Conservation (phyloP, 2,329 filamentous ascomycete genomes). For the Colletotrichum lini region DNA sequence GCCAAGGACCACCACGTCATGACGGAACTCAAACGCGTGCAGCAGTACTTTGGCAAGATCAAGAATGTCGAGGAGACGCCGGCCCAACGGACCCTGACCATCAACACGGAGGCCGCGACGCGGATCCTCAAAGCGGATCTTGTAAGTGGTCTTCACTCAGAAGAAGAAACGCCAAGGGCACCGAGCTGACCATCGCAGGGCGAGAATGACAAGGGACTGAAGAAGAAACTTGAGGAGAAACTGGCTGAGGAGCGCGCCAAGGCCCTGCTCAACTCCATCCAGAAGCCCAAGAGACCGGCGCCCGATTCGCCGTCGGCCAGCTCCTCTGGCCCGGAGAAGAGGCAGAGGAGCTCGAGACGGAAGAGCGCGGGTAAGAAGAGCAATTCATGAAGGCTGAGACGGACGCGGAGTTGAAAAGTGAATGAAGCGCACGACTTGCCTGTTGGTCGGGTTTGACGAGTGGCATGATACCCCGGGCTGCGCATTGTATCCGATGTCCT, state of each 20-base stretch:
- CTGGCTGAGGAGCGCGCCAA: conserved; percentile 70
- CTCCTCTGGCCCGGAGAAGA: conserved; percentile 49
- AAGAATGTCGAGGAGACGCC: conserved; percentile 79
- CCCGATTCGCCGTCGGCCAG: conserved; percentile 49
- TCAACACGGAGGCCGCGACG: conserved; percentile 83
- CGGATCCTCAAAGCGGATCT: conserved; percentile 88
- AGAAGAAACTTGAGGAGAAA: conserved; percentile 67
- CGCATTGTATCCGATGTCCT: background rate
- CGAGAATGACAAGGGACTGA: conserved; percentile 65
- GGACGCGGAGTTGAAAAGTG: background rate
- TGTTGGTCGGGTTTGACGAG: background rate
- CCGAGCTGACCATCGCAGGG: conserved; percentile 49
- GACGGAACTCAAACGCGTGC: conserved; percentile 86
- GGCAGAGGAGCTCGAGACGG: conserved; percentile 49
- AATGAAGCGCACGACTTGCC: background rate
- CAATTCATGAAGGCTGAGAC: conserved; percentile 11
- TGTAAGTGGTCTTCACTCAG: conserved; percentile 59
- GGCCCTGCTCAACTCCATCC: conserved; percentile 63
- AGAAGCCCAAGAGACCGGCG: conserved; percentile 59
- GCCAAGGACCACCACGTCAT: conserved; percentile 90
- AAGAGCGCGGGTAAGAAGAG: conserved; percentile 44
- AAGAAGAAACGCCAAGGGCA: background rate
- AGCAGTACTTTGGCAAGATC: conserved; percentile 94
- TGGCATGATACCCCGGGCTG: background rate
- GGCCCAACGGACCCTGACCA: conserved; percentile 64